Evolutionary conservation across 2,329 filamentous ascomycete species (phyloP).

Genomic region (Fusarium udum): DNA sequence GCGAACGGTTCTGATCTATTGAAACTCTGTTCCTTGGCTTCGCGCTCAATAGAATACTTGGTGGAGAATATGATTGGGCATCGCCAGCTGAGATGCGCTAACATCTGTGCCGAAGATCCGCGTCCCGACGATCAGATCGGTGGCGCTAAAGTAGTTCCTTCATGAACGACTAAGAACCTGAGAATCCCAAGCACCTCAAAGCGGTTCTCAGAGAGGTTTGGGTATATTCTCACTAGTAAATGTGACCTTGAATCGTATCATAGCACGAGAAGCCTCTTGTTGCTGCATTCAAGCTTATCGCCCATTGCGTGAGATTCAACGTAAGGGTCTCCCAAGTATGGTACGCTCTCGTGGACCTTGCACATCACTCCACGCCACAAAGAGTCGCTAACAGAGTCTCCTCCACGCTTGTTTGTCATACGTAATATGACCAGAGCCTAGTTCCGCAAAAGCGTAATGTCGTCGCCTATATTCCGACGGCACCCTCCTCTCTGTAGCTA

Average conservation of each 20-base stretch:
- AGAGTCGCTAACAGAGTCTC: no score
- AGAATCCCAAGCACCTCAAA: background rate
- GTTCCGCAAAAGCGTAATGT: no score
- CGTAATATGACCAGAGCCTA: no score
- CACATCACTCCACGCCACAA: accelerated
- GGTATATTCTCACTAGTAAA: no score
- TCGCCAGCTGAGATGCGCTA: background rate
- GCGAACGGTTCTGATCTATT: background rate
- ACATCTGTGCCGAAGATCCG: background rate
- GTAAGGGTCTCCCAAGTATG: accelerated
- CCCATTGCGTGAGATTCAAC: background rate
- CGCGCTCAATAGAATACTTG: accelerated
- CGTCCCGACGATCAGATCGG: background rate
- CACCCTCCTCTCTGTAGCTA: accelerated
- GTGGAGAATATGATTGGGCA: background rate
- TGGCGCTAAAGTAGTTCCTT: background rate
- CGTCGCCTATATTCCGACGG: no score
- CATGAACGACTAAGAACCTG: background rate
- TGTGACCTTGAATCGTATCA: background rate
- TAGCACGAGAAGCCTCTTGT: accelerated
- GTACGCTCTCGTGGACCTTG: background rate
- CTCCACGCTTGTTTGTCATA: no score
- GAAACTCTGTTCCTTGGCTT: background rate
- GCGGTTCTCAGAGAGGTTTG: background rate
- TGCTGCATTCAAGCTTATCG: background rate